phyloP scores from a whole-genome alignment of 257 asterid genomes.

The Jacaranda copaia region DNA sequence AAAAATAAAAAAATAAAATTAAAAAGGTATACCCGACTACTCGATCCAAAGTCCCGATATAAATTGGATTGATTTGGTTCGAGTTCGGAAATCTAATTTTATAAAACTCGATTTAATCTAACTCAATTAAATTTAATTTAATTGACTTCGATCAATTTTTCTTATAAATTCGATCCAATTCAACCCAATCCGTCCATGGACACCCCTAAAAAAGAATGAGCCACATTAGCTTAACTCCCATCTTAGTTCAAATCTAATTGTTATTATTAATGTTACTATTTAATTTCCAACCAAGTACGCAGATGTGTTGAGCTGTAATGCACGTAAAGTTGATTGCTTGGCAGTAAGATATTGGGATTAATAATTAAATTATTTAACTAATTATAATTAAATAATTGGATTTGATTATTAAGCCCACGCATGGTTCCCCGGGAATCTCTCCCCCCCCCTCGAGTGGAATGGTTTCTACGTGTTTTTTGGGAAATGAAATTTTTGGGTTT shows the following conservation, averaged over 20 bases:
- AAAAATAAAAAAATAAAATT: too few relatives aligned
- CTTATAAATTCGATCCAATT: too few relatives aligned
- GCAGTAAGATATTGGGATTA: conserved; percentile 29
- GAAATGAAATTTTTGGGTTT: conserved; percentile 34
- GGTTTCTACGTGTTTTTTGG: conserved; percentile 27
- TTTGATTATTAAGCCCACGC: conserved; percentile 60
- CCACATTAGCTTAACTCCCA: too few relatives aligned
- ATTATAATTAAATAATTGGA: conserved; percentile 6
- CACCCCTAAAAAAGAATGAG: too few relatives aligned
- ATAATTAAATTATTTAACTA: conserved; percentile 24
- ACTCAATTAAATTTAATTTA: too few relatives aligned
- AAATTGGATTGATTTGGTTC: too few relatives aligned
- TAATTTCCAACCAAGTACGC: conserved; percentile 23
- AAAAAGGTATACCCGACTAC: too few relatives aligned
- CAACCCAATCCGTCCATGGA: too few relatives aligned
- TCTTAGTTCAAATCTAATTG: background rate
- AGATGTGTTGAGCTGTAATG: conserved; percentile 47
- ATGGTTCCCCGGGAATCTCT: conserved; percentile 78
- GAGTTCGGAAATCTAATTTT: too few relatives aligned
- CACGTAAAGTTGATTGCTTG: conserved; percentile 51
- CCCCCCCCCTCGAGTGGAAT: conserved; percentile 45
- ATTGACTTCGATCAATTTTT: too few relatives aligned
- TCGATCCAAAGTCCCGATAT: too few relatives aligned
- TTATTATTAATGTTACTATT: background rate
- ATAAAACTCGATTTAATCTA: too few relatives aligned